Evolutionary conservation across 352 stramenopile species (phyloP).

Genomic region (Pythium pectinolyticum): DNA sequence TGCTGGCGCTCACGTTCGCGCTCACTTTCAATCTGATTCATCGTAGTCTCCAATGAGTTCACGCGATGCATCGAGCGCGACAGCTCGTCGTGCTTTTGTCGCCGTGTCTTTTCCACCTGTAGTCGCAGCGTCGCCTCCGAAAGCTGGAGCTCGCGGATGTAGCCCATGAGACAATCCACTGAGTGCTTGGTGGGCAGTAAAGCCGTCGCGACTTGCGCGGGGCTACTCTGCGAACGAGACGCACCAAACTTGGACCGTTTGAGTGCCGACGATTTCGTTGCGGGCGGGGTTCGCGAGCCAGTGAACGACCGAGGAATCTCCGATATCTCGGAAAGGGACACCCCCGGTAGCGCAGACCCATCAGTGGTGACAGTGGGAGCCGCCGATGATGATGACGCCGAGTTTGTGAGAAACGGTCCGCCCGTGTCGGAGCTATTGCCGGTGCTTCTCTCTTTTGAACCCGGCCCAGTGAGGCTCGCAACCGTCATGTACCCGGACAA

Average conservation of each 20-base stretch:
- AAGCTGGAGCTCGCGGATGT: constrained; percentile 69
- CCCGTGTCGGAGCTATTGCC: not conserved
- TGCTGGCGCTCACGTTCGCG: constrained; percentile 19
- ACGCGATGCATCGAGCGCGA: constrained; percentile 43
- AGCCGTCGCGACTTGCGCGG: constrained; percentile 41
- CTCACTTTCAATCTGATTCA: constrained; percentile 29
- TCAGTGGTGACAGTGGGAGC: not conserved
- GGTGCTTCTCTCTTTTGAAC: constrained; percentile 15
- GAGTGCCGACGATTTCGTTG: constrained; percentile 27
- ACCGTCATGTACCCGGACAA: constrained; percentile 40
- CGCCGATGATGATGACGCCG: not conserved
- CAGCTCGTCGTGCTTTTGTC: constrained; percentile 56
- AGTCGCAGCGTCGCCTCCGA: constrained; percentile 63
- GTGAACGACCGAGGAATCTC: not conserved
- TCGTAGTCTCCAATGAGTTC: constrained; percentile 43
- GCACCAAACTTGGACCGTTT: constrained; percentile 33
- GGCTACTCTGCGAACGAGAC: constrained; percentile 20
- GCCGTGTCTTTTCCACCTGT: constrained; percentile 54
- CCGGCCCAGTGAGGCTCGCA: constrained; percentile 32
- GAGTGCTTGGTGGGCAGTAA: constrained; percentile 56
- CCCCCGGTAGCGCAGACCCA: no score
- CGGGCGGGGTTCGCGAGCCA: constrained; percentile 33
- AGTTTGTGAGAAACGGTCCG: not conserved
- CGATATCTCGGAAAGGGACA: not conserved
- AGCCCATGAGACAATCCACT: constrained; percentile 72